A percentile compares a stretch with the other conserved stretches of the same genome.
Conservation (phyloP, 768 basidiomycete species). For the Gelatoporia subvermispora region DNA sequence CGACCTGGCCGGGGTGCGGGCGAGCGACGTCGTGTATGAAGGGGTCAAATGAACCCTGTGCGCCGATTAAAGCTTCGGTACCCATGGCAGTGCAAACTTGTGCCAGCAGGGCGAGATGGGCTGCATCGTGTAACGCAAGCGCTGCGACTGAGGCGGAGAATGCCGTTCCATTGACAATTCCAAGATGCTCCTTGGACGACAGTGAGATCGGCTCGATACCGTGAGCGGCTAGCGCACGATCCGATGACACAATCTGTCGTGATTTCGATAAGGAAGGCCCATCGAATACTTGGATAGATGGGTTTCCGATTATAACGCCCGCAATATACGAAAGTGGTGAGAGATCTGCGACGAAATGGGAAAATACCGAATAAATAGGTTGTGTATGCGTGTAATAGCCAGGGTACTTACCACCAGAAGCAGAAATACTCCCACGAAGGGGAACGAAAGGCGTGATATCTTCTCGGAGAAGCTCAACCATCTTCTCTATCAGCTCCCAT, state of each 20-base stretch:
- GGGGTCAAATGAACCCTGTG: conserved; percentile 64
- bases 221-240: conserved; percentile 54
- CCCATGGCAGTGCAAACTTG: conserved; percentile 80
- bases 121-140: conserved; percentile 69
- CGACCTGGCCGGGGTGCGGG: conserved; percentile 83
- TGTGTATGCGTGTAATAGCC: not conserved
- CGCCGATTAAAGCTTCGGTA: conserved; percentile 75
- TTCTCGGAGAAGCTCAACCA: conserved; percentile 63
- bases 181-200: conserved; percentile 72
- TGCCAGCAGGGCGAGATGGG: conserved; percentile 60
- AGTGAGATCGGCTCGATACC: conserved; percentile 60
- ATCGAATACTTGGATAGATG: conserved; percentile 69
- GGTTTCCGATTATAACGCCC: conserved; percentile 73
- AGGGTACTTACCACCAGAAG: conserved; percentile 61
- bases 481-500: conserved; percentile 73
- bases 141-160: conserved; percentile 75
- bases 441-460: conserved; percentile 85
- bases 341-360: conserved; percentile 41
- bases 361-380: not conserved
- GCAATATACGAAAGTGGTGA: conserved; percentile 80
- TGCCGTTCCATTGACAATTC: conserved; percentile 80
- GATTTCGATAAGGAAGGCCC: conserved; percentile 43
- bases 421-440: conserved; percentile 78
- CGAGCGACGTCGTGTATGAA: conserved; percentile 74
- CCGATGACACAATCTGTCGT: conserved; percentile 47